A percentile compares a stretch with the other conserved stretches of the same genome.
These are phyloP conservation scores for Cytospora leucostoma DNA, from an alignment of 2,329 filamentous ascomycete genomes.

Conservation along the genomic window DNA sequence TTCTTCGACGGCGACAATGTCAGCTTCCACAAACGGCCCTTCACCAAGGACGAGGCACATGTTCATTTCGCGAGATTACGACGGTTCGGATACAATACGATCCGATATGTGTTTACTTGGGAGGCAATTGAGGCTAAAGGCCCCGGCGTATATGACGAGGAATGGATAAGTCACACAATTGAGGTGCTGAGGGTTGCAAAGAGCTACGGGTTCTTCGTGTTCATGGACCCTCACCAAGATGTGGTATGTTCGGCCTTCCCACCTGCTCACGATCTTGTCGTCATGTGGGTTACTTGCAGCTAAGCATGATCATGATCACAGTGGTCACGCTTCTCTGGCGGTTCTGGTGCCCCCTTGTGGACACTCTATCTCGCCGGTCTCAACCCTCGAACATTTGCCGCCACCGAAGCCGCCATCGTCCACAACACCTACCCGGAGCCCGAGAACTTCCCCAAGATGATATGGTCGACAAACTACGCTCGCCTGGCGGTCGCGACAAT, in stretches of 20 bases:
- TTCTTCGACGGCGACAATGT: conserved; percentile 95
- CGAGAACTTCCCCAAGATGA: conserved; percentile 92
- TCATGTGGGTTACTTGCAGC: background rate
- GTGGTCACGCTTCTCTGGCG: conserved; percentile 94
- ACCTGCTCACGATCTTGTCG: conserved; percentile 27
- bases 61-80: conserved; percentile 83
- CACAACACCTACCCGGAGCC: conserved; percentile 92
- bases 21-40: conserved; percentile 84
- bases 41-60: conserved; percentile 78
- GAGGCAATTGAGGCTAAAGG: conserved; percentile 95
- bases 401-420: conserved; percentile 88
- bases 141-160: conserved; percentile 89
- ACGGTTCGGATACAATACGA: conserved; percentile 92
- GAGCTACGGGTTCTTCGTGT: conserved; percentile 90
- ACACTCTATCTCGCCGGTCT: conserved; percentile 93
- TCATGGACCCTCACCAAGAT: conserved; percentile 99
- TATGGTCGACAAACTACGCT: conserved; percentile 97
- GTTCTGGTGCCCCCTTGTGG: conserved; percentile 96
- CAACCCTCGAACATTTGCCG: conserved; percentile 80
- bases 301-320: conserved; percentile 36
- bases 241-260: conserved; percentile 61
- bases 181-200: conserved; percentile 80
- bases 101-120: conserved; percentile 97
- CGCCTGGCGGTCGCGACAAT: conserved; percentile 85
- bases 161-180: conserved; percentile 90